Percentiles rank a stretch among this genome's conserved stretches.
phyloP scores from a whole-genome alignment of 2,329 filamentous ascomycete genomes.

The Aspergillus transmontanensis region DNA sequence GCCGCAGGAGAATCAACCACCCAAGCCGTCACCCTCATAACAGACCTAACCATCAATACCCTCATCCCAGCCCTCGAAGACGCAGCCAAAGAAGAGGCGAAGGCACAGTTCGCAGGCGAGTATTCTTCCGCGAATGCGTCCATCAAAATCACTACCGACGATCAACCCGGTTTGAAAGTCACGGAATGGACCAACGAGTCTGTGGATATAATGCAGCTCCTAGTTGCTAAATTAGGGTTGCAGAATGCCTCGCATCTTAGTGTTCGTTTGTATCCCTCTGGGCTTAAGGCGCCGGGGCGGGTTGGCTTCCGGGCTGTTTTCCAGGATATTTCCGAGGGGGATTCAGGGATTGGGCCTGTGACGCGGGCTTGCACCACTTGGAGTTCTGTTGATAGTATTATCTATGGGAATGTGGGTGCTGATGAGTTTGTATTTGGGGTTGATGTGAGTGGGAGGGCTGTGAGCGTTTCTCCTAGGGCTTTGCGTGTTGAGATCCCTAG shows the following conservation, averaged over 20 bases:
- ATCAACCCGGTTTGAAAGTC: background rate
- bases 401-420: background rate
- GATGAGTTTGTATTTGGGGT: background rate
- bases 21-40: background rate
- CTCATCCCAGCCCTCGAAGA: background rate
- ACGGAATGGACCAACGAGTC: background rate
- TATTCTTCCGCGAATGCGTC: background rate
- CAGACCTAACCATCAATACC: background rate
- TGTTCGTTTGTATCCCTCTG: slow-evolving; percentile 29
- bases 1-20: slow-evolving; percentile 15
- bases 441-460: background rate
- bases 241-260: slow-evolving; percentile 17
- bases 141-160: background rate
- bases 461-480: background rate
- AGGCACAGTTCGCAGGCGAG: background rate
- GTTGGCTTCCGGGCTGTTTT: slow-evolving; percentile 24
- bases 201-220: background rate
- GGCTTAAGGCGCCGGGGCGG: slow-evolving; percentile 15
- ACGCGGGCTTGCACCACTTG: background rate
- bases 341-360: background rate
- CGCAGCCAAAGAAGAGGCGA: background rate
- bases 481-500: background rate
- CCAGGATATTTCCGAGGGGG: background rate
- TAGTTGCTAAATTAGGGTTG: background rate
- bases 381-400: background rate